Evolutionary conservation across 768 basidiomycete species (phyloP).

Genomic region (Kwoniella bestiolae): DNA sequence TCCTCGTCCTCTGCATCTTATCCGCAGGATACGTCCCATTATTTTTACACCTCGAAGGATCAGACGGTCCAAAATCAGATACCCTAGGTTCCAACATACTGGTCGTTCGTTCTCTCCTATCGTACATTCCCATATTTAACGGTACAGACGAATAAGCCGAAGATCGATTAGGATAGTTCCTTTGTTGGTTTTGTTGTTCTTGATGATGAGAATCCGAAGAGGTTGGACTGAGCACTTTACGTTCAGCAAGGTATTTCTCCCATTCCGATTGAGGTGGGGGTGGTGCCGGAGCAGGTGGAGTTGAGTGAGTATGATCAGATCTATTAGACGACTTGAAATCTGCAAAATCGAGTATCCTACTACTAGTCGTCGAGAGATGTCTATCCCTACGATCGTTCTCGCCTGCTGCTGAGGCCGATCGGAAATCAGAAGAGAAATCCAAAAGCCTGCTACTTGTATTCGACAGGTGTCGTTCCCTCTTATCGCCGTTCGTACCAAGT

Average conservation of each 20-base stretch:
- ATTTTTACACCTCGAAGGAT: constrained; percentile 1
- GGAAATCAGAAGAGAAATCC: constrained; percentile 1
- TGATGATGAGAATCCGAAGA: not conserved
- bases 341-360: constrained; percentile 14
- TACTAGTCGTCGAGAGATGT: constrained; percentile 45
- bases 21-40: constrained; percentile 19
- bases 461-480: constrained; percentile 10
- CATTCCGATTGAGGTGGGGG: constrained; percentile 62
- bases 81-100: constrained; percentile 64
- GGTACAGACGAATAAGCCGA: constrained; percentile 60
- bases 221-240: constrained; percentile 77
- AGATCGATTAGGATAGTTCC: constrained; percentile 65
- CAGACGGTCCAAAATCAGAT: constrained; percentile 27
- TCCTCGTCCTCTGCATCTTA: constrained; percentile 1
- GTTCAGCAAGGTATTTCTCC: constrained; percentile 82
- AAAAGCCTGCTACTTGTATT: not conserved
- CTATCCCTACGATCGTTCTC: not conserved
- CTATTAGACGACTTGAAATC: not conserved
- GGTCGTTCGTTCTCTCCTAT: constrained; percentile 72
- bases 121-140: constrained; percentile 60
- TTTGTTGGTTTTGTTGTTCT: not conserved
- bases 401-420: not conserved
- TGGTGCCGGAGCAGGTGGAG: not conserved
- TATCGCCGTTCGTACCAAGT: constrained; percentile 58
- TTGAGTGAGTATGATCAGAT: not conserved